phyloP scores from a whole-genome alignment of 1,284 basidiomycete genomes.

The Pseudozyma hubeiensis region DNA sequence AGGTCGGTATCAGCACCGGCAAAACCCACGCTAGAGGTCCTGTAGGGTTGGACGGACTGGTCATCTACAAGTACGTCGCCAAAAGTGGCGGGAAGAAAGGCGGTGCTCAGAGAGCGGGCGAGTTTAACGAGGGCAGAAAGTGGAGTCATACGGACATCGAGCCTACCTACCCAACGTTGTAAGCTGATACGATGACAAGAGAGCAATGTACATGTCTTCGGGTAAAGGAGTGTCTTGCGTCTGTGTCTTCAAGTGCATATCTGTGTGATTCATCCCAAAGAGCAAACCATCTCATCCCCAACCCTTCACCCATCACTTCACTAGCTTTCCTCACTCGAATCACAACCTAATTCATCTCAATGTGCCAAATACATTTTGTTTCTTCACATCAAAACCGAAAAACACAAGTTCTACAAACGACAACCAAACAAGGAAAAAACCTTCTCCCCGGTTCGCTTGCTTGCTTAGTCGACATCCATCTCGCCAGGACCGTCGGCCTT shows the following conservation, averaged over 20 bases:
- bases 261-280: no score
- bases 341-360: no score
- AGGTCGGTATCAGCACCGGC: slow-evolving; percentile 96
- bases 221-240: no score
- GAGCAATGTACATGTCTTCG: no score
- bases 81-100: neutral
- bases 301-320: no score
- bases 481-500: slow-evolving; percentile 52
- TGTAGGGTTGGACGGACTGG: slow-evolving; percentile 87
- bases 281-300: no score
- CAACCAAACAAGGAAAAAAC: neutral
- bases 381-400: neutral
- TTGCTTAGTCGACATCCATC: slow-evolving; percentile 65
- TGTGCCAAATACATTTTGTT: no score
- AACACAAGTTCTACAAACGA: neutral
- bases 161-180: slow-evolving; percentile 27
- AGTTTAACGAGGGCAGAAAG: slow-evolving; percentile 20
- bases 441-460: neutral
- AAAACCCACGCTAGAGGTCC: slow-evolving; percentile 96
- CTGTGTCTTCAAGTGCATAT: no score
- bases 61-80: slow-evolving; percentile 66
- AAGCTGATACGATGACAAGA: neutral
- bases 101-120: slow-evolving; percentile 33
- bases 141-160: slow-evolving; percentile 32
- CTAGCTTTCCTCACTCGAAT: no score